These are phyloP conservation scores for Syncephalastrum racemosum DNA, from an alignment of 371 early-diverging fungal genomes.

Conservation along the genomic window DNA sequence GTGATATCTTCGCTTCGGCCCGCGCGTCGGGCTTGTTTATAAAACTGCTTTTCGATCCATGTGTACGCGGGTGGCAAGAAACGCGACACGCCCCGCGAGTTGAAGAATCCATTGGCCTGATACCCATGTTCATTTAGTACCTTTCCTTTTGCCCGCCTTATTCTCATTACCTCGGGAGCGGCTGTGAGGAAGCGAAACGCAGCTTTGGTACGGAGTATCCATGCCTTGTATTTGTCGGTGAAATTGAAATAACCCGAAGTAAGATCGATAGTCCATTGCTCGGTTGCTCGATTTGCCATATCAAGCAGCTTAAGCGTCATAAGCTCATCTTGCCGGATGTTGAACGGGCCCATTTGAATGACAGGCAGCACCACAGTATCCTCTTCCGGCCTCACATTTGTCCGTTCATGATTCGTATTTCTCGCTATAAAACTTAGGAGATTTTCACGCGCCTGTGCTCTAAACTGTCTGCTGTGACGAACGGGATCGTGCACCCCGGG, in stretches of 20 bases:
- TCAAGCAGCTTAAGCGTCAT: constrained; percentile 62
- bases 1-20: constrained; percentile 50
- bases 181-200: constrained; percentile 75
- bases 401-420: background rate
- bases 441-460: constrained; percentile 46
- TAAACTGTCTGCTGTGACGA: constrained; percentile 57
- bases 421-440: constrained; percentile 37
- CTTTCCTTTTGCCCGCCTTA: background rate
- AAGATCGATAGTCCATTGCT: constrained; percentile 56
- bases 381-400: background rate
- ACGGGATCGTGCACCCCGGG: constrained; percentile 65
- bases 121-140: background rate
- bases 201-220: constrained; percentile 59
- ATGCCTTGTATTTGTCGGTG: constrained; percentile 61
- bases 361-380: constrained; percentile 84
- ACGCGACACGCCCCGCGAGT: constrained; percentile 82
- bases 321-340: constrained; percentile 77
- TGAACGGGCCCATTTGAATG: constrained; percentile 86
- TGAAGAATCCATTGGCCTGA: constrained; percentile 93
- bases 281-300: constrained; percentile 31
- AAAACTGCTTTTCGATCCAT: constrained; percentile 68
- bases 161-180: constrained; percentile 73
- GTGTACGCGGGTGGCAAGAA: constrained; percentile 92
- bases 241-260: constrained; percentile 97
- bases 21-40: constrained; percentile 34